Conservation (phyloP, 305 asterid species). For the Fraxinus angustifolia region DNA sequence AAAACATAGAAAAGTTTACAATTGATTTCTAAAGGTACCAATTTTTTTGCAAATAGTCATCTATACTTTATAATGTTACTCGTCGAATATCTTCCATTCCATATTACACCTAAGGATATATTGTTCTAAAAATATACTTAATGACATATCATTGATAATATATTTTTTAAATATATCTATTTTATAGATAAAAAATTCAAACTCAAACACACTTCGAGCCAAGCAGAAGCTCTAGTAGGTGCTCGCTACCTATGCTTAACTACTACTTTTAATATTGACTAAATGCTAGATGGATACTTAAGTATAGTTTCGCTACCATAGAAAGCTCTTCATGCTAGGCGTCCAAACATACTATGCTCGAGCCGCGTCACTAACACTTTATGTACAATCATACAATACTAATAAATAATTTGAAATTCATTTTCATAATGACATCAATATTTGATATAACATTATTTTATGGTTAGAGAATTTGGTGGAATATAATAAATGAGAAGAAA, state of each 20-base stretch:
- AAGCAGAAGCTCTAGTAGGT: background rate
- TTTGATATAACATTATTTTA: background rate
- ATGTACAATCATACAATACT: background rate
- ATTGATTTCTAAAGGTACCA: too few relatives aligned
- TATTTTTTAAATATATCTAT: background rate
- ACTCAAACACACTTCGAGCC: background rate
- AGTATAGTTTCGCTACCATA: background rate
- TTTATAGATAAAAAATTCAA: background rate
- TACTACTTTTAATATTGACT: background rate
- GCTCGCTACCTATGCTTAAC: background rate
- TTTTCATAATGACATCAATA: background rate
- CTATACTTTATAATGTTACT: too few relatives aligned
- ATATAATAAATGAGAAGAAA: background rate
- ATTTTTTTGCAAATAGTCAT: too few relatives aligned
- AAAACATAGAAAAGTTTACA: too few relatives aligned
- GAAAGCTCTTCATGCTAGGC: background rate
- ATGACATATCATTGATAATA: background rate
- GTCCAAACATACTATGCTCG: background rate
- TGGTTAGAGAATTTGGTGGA: background rate
- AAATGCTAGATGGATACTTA: too few relatives aligned
- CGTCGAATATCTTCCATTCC: too few relatives aligned
- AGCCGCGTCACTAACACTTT: background rate
- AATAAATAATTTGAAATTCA: background rate
- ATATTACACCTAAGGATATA: background rate
- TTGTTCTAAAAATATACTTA: background rate